Evolutionary conservation across 495 filamentous ascomycete species (phyloP).

Genomic region (Daldinia bambusicola): DNA sequence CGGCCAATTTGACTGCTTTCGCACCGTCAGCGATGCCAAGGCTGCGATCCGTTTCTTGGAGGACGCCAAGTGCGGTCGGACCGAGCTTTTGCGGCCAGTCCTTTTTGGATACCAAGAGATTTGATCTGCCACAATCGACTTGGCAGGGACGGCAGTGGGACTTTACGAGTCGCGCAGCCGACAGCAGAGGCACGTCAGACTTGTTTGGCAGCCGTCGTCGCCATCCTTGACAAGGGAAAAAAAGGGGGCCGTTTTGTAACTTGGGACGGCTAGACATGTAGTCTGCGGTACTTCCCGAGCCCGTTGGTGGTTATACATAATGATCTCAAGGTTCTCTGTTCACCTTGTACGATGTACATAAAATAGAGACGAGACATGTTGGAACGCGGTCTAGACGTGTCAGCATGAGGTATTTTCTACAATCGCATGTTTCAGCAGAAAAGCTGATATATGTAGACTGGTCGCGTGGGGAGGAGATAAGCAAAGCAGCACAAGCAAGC

Average conservation of each 20-base stretch:
- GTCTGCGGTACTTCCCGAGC: constrained; percentile 26
- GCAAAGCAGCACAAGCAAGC: constrained; percentile 15
- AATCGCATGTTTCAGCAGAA: constrained; percentile 23
- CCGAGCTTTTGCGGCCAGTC: constrained; percentile 46
- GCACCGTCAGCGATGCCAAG: constrained; percentile 32
- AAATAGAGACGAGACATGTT: constrained; percentile 17
- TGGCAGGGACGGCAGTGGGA: constrained; percentile 52
- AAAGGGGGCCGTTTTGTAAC: constrained; percentile 13
- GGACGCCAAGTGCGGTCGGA: constrained; percentile 46
- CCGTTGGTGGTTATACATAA: constrained; percentile 3
- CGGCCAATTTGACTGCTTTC: constrained; percentile 31
- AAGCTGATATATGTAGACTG: constrained; percentile 8
- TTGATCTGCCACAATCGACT: constrained; percentile 50
- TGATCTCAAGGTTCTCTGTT: no score
- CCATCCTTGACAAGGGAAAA: constrained; percentile 12
- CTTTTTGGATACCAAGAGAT: constrained; percentile 48
- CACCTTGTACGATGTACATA: constrained; percentile 10
- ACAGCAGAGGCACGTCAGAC: constrained; percentile 21
- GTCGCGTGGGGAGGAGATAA: constrained; percentile 6
- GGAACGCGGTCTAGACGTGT: constrained; percentile 23
- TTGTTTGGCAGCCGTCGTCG: constrained; percentile 21
- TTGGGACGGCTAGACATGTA: constrained; percentile 8
- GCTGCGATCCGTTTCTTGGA: constrained; percentile 23
- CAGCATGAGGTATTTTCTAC: constrained; percentile 39
- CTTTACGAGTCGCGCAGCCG: constrained; percentile 32